Base-by-base conservation (phyloP, 164 flowering plant species). In the Amborella trichopoda region DNA sequence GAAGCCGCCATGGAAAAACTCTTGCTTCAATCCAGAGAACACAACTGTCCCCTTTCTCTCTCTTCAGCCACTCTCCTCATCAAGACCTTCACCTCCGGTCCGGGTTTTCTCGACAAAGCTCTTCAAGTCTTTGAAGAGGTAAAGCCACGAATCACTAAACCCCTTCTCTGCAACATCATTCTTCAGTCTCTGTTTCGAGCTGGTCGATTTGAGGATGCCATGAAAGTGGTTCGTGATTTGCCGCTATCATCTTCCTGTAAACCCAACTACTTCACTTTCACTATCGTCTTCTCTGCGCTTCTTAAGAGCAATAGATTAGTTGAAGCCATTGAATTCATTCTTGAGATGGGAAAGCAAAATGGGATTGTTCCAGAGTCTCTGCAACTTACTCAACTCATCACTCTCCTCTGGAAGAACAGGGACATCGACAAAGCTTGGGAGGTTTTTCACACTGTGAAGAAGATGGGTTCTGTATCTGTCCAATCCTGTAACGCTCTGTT, bases 401-500 rank as follows among this genome's bases (percentile, higher is more conserved):
- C 53, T 12, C 61, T 40, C 55, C 56, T 90, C 5, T 81, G 89
- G 48, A 52, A 64, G 49, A 55, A 33, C 14, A 53, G 71, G 10
- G 41, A 63, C 28, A 47, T 47, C 4, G 48, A 6, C 26, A 40
- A 28, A 45, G 95, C 89, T 21, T 79, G 79, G 94, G 72, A 73
- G 41, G 23, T 73, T 30, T 45, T 90, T 20, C 67, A 63, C 34
- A 65, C 55, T 4, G 23, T 72, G 32, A 69, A 77, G 69, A 50
- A 64, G 26, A 37, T 67, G 44, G 67, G 68, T 6, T 40, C 38
- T 1, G 48, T 76, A 12, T 68, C 69, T 28, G 69, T 61, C 28
- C 47, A 71, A 12, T 38, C 75, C 28, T 83, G 70, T 56, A 90
- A 86, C 69, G 71, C 85, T 0, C 71, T 90, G 23, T 65, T 90